A percentile compares a stretch with the other conserved stretches of the same genome.
Conservation (phyloP, 768 basidiomycete species). For the Agrocybe chaxingu region DNA sequence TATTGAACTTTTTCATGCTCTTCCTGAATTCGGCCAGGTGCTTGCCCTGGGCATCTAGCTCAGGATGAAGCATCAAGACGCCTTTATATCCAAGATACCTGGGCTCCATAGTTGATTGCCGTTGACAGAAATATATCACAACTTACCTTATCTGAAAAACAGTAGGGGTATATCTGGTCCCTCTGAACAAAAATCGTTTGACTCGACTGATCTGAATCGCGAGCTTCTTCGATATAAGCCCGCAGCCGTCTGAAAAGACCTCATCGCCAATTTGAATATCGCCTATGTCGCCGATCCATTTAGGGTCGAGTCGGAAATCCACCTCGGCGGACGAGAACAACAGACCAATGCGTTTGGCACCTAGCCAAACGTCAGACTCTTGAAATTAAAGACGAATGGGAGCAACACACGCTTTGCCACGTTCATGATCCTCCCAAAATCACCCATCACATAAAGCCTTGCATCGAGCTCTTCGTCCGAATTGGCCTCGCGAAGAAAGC, state of each 20-base stretch:
- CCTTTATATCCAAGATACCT: conserved; percentile 75
- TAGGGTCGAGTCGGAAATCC: conserved; percentile 52
- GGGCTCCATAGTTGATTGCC: not conserved
- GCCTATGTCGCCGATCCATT: conserved; percentile 47
- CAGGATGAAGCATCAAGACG: conserved; percentile 63
- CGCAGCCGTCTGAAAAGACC: conserved; percentile 67
- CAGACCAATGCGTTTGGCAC: conserved; percentile 67
- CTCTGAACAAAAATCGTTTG: conserved; percentile 55
- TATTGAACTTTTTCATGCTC: conserved; percentile 70
- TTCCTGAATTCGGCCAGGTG: conserved; percentile 56
- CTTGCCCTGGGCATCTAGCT: conserved; percentile 44
- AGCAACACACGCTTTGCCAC: conserved; percentile 52
- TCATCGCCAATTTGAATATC: conserved; percentile 58
- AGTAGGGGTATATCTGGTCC: conserved; percentile 52
- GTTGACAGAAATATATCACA: not conserved
- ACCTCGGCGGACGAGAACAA: conserved; percentile 63
- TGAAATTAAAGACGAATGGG: not conserved
- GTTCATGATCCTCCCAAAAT: conserved; percentile 60
- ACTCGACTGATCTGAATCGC: conserved; percentile 49
- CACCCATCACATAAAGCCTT: conserved; percentile 55
- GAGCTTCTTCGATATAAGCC: conserved; percentile 53
- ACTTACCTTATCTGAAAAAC: conserved; percentile 63
- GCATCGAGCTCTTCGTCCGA: conserved; percentile 54
- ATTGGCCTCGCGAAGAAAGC: conserved; percentile 55
- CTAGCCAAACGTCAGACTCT: conserved; percentile 25